These are phyloP conservation scores for Periconia sp. DNA, from an alignment of 2,329 filamentous ascomycete genomes.

Conservation along the genomic window DNA sequence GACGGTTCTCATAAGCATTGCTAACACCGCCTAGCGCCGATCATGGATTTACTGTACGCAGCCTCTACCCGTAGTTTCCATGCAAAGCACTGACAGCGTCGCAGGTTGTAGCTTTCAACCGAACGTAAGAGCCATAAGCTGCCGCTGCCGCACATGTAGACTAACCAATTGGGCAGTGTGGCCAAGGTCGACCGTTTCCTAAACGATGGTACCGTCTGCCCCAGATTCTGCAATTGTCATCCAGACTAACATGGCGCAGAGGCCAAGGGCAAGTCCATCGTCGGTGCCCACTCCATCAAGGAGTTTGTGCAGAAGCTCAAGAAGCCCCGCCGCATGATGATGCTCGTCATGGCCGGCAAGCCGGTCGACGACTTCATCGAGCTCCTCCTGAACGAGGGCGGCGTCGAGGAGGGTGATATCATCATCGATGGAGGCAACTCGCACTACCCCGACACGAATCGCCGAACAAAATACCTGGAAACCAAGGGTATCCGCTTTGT, in stretches of 20 bases:
- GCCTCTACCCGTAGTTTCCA: conserved; percentile 1
- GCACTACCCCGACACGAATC: conserved; percentile 98
- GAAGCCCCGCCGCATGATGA: conserved; percentile 95
- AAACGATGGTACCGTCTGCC: conserved; percentile 62
- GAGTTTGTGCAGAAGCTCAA: conserved; percentile 98
- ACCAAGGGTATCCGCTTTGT: conserved; percentile 93
- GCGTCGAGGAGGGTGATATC: conserved; percentile 74
- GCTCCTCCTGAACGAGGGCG: conserved; percentile 70
- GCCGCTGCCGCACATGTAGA: conserved; percentile 7
- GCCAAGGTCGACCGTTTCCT: conserved; percentile 97
- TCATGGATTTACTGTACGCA: conserved; percentile 74
- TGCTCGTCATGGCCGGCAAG: conserved; percentile 98
- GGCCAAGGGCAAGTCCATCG: conserved; percentile 80
- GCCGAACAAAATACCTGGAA: conserved; percentile 86
- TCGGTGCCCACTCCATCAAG: conserved; percentile 90
- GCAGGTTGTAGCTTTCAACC: conserved; percentile 89
- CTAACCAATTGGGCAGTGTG: conserved; percentile 56
- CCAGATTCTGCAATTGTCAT: conserved; percentile 50
- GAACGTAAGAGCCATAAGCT: conserved; percentile 61
- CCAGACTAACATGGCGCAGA: conserved; percentile 44
- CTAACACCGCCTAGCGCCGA: conserved; percentile 51
- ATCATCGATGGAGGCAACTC: conserved; percentile 99
- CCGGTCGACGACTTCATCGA: conserved; percentile 99
- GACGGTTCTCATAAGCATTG: conserved; percentile 18
- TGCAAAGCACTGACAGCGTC: conserved; percentile 21